Base-by-base conservation (phyloP, 352 stramenopile species). In the Pythium brachiatum region DNA sequence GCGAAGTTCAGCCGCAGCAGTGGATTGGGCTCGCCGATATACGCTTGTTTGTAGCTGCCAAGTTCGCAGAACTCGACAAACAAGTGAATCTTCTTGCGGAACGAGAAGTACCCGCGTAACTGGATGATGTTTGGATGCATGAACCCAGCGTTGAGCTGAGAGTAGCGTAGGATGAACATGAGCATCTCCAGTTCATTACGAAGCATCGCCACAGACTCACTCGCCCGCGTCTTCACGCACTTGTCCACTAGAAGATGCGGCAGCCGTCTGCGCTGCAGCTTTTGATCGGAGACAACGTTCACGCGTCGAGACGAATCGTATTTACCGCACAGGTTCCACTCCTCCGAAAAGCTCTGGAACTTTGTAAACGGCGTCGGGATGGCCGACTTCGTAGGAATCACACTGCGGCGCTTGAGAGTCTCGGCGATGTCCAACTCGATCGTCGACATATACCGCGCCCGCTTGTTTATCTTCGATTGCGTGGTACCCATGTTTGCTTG, bases 51-150 rank as follows among this genome's bases (percentile, higher is more conserved):
- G 13, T 87, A 60, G 43, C 55, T 81, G 5, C 79, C 79, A 5
- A 89, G 63, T 54, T 89, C 79, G 32, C 79, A 86, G 27, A 85
- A 89, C 53, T 89, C 79, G 41, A 84, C 53, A 38, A 89, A 82
- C 39, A 87, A 56, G 53, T 89, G 77, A 29, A 87, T 66, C 56
- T 70, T 77, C 6, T 73, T 67, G 7, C 59, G 71, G n/a, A 74
- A 79, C 13, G 66, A 62, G 59, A 75, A 89, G 50, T 87, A 89
- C 0, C 79, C 79, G 16, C 73, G 60, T 0, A 89, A 23, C 32
- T 82, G 75, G 12, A 89, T 66, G n/a, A 84, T 29, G 60, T 89
- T 89, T 15, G 57, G 61, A 62, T 83, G 79, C 39, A 83, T 71
- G 25, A 60, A 71, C 1, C 67, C 54, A 15, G 76, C 62, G 41